Evolutionary conservation across 768 basidiomycete genomes (phyloP).

Genomic region (Hebeloma cylindrosporum): DNA sequence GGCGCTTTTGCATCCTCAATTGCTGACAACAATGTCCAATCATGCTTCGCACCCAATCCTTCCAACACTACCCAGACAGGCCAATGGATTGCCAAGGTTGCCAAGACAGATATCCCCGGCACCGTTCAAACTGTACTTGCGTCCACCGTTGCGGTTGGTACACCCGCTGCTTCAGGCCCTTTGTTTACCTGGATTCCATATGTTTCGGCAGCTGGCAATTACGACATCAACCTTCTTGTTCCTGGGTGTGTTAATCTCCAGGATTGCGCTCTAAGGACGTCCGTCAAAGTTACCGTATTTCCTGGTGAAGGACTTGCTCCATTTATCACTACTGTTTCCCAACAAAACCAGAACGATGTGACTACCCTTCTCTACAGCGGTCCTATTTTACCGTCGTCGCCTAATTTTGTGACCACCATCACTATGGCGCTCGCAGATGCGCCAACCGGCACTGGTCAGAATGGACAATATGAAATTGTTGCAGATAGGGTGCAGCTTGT

Average conservation of each 20-base stretch:
- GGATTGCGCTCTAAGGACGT: conserved; percentile 79
- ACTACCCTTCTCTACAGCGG: conserved; percentile 73
- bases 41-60: conserved; percentile 76
- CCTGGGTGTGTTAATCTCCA: conserved; percentile 84
- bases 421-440: conserved; percentile 68
- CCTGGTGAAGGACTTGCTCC: conserved; percentile 69
- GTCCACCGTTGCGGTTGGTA: conserved; percentile 64
- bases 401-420: conserved; percentile 71
- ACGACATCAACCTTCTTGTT: conserved; percentile 79
- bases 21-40: conserved; percentile 53
- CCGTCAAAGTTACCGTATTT: conserved; percentile 80
- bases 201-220: conserved; percentile 85
- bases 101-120: conserved; percentile 73
- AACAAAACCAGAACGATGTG: conserved; percentile 68
- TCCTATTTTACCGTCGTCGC: conserved; percentile 72
- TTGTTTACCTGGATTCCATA: conserved; percentile 89
- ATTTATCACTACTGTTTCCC: conserved; percentile 67
- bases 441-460: conserved; percentile 61
- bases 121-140: conserved; percentile 77
- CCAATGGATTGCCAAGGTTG: conserved; percentile 62
- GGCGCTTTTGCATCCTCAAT: conserved; percentile 88
- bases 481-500: conserved; percentile 85
- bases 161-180: conserved; percentile 60
- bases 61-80: conserved; percentile 72
- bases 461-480: conserved; percentile 76